These are phyloP conservation scores for Trichoderma sp. DNA, from an alignment of 2,329 filamentous ascomycete species.

Conservation along the genomic window DNA sequence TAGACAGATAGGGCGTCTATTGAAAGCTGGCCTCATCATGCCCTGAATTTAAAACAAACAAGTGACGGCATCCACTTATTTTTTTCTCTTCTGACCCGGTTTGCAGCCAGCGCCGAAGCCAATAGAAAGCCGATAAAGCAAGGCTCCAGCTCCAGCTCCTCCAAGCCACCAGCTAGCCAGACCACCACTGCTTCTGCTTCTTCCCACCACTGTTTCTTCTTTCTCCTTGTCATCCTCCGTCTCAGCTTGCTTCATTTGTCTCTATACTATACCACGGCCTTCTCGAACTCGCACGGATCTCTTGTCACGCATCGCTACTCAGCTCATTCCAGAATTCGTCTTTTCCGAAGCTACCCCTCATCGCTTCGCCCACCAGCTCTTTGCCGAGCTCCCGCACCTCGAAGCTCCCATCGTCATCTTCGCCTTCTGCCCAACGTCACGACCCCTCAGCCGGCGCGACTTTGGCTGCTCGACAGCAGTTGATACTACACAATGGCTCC, in stretches of 20 bases:
- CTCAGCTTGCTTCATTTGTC: background rate
- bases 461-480: constrained; percentile 9
- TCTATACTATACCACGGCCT: background rate
- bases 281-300: background rate
- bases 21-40: constrained; percentile 30
- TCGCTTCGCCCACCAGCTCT: background rate
- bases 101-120: constrained; percentile 10
- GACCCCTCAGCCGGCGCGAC: constrained; percentile 22
- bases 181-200: constrained; percentile 1
- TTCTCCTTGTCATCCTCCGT: background rate
- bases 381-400: background rate
- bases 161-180: constrained; percentile 16
- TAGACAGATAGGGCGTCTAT: background rate
- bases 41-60: background rate
- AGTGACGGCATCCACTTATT: constrained; percentile 25
- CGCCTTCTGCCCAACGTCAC: constrained; percentile 14
- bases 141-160: constrained; percentile 24
- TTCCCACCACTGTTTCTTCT: constrained; percentile 10
- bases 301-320: background rate
- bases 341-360: constrained; percentile 19
- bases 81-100: constrained; percentile 10
- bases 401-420: constrained; percentile 18
- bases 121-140: constrained; percentile 22
- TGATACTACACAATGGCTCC: constrained; percentile 7
- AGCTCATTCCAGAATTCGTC: background rate